Percentiles rank a stretch among this genome's conserved stretches.
These are phyloP conservation scores for Neophaeococcomyces mojaviensis DNA, from an alignment of 2,329 filamentous ascomycete genomes.

Conservation along the genomic window DNA sequence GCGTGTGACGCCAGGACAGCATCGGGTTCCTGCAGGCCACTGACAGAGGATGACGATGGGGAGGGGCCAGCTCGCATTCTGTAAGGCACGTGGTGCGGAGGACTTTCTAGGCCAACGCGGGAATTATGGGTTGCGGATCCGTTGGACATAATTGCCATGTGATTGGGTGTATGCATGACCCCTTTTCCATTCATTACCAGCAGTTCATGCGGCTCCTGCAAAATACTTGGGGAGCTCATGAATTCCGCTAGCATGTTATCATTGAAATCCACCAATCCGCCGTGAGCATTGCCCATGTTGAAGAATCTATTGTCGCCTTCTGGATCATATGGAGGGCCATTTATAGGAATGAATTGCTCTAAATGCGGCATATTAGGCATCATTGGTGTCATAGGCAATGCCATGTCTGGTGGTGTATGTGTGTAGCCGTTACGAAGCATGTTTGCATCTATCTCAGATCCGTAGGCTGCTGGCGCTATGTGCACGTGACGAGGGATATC, in stretches of 20 bases:
- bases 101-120: conserved; percentile 16
- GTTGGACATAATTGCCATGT: conserved; percentile 14
- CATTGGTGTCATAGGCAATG: conserved; percentile 21
- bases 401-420: conserved; percentile 21
- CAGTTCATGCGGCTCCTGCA: conserved; percentile 20
- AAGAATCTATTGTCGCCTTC: conserved; percentile 22
- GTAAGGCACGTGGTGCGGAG: conserved; percentile 13
- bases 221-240: conserved; percentile 20
- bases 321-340: conserved; percentile 18
- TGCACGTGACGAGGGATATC: conserved; percentile 18
- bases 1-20: conserved; percentile 45
- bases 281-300: conserved; percentile 17
- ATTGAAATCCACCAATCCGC: conserved; percentile 22
- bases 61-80: conserved; percentile 17
- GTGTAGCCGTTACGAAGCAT: conserved; percentile 18
- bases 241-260: conserved; percentile 18
- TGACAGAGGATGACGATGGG: conserved; percentile 16
- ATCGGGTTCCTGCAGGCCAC: conserved; percentile 33
- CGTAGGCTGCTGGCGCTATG: conserved; percentile 17
- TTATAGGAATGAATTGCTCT: conserved; percentile 21
- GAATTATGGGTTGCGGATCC: conserved; percentile 13
- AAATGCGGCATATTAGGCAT: conserved; percentile 22
- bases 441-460: conserved; percentile 16
- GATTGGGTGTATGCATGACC: conserved; percentile 18
- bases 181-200: conserved; percentile 17